Base-by-base conservation (phyloP, 2,329 filamentous ascomycete genomes). In the Clonostachys chloroleuca region DNA sequence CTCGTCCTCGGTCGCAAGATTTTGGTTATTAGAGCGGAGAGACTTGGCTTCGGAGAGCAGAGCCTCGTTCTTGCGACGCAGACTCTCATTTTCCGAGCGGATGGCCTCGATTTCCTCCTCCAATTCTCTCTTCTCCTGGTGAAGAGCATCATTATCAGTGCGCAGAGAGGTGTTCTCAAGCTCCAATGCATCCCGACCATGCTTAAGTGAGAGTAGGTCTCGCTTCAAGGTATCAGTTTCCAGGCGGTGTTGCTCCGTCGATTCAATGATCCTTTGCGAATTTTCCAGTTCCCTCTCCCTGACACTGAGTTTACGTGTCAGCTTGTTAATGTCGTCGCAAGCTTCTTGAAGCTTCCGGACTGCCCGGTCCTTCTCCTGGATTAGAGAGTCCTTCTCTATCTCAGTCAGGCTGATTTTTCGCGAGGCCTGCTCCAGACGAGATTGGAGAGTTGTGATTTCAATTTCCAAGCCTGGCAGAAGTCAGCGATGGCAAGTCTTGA, bases 321-420 rank as follows among this genome's bases (percentile, higher is more conserved):
- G 65, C 49, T 73, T 72, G 53, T 73, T 78, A 53, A 80, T 78
- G 34, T 78, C 80, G 42, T 76, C 72, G 39, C 79, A 83, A 5
- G 82, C 82, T 44, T 81, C 73, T 30, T 79, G 78, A 6, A 84
- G 71, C 55, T 84, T 83, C 45, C 74, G 75, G 43, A 86, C 71
- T 36, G 85, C 77, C 42, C 81, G 80, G 54, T 88, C 84, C 33
- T 83, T 77, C 62, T 89, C 86, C 33, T 78, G 73, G 4, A 74
- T 73, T 40, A 87, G 65, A 5, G 81, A 77, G 51, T 84, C 79
- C 49, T 78, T 82, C 51, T 83, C 77, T 45, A 83, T 81, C 44
- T 86, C 81, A 35, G 77, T 73, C n/a, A 81, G 72, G 50, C 76
- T 80, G 20, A 79, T 69, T 57, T 84, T 84, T 41, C 78, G 78